Evolutionary conservation across 495 filamentous ascomycete genomes (phyloP), one percentile per base, ranked within the genome.

Genomic region (Neurospora sp.): DNA sequence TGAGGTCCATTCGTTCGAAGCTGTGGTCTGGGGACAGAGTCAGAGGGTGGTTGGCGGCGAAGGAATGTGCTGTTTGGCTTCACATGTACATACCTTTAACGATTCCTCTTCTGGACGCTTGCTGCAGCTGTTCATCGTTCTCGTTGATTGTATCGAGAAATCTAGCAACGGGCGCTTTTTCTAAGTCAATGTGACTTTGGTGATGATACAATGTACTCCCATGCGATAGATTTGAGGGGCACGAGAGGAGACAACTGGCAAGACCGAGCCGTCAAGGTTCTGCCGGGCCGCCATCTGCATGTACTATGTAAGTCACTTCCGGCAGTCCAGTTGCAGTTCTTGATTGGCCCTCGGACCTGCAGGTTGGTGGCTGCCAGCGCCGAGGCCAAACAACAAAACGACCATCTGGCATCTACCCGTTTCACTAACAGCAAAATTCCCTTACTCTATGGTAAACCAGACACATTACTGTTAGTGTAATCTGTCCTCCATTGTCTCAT

Each of bases 61-160:
- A n/a, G 21, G 45, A 24, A 0, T 5, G 8, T 0, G 9, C 43
- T 1, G 19, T 0, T 21, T 15, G 28, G 54, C 54, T 66, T 34
- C 28, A 31, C 0, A 19, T 66, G 54, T 66, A 66, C 7, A 34
- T 66, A 34, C 28, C 24, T 34, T 34, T 3, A 5, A 5, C 21
- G 48, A 28, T 54, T 13, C 2, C 5, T 7, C 10, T 24, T 28
- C 21, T 1, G n/a, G 9, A 0, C 43, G 4, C n/a, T 21, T 21
- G n/a, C 0, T 48, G 1, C 0, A 11, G 2, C 4, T 5, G 4
- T 0, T 48, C 1, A 0, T 48, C n/a, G 43, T 2, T 24, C 0
- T 48, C 2, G 4, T 48, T 13, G 42, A 2, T 28, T 28, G 21
- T 54, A 24, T 54, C 45, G 21, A 28, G 4, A 24, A 6, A 6